phyloP scores from a whole-genome alignment of 345 rosid genomes.

The Gossypium bickii region DNA sequence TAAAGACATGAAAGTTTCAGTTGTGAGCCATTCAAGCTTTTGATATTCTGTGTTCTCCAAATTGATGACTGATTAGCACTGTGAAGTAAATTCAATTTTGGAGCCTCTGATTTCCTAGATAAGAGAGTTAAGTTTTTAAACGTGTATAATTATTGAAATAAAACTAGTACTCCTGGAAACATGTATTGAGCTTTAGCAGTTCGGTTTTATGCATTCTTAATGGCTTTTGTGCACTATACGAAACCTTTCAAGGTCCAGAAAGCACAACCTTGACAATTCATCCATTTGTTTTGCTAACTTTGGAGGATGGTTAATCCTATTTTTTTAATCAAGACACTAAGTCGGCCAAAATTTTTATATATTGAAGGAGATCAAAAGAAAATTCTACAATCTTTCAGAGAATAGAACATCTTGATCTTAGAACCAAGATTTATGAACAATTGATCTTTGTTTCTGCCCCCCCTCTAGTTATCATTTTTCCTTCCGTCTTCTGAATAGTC shows the following conservation, averaged over 20 bases:
- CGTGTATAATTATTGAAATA: neutral
- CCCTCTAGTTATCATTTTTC: neutral
- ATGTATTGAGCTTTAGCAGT: constrained; percentile 3
- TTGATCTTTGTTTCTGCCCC: no score
- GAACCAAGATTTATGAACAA: neutral
- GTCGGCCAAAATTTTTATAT: neutral
- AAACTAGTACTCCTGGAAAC: neutral
- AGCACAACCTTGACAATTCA: neutral
- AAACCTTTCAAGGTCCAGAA: neutral
- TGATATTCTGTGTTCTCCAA: neutral
- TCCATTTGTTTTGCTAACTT: neutral
- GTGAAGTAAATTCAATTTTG: neutral
- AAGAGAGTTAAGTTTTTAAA: neutral
- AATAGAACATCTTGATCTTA: neutral
- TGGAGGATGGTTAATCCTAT: neutral
- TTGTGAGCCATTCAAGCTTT: neutral
- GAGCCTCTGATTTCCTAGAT: constrained; percentile 8
- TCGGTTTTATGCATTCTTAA: neutral
- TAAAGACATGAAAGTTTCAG: neutral
- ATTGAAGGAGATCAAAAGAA: neutral
- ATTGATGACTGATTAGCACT: neutral
- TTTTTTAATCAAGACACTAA: neutral
- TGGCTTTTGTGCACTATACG: neutral
- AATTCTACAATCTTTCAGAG: neutral
- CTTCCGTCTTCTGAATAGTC: neutral